Conservation (phyloP, 2,329 filamentous ascomycete genomes). For the Colletotrichum shisoi region DNA sequence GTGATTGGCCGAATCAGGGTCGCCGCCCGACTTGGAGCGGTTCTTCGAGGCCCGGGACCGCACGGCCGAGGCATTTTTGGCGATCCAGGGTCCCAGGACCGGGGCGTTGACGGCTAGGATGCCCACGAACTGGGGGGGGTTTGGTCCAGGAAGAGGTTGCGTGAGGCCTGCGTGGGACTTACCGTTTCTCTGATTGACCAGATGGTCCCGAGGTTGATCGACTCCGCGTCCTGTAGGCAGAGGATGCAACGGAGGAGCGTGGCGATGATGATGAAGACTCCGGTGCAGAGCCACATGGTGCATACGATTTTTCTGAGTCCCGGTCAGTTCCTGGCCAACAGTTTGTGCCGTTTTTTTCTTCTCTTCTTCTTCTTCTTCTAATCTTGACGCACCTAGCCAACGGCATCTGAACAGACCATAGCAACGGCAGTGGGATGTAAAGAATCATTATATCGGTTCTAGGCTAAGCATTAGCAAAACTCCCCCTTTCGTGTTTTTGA, state of each 20-base stretch:
- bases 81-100: slow-evolving; percentile 43
- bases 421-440: slow-evolving; percentile 42
- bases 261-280: slow-evolving; percentile 44
- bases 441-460: slow-evolving; percentile 43
- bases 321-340: background rate
- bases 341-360: too few species aligned
- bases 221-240: slow-evolving; percentile 41
- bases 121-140: slow-evolving; percentile 40
- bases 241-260: slow-evolving; percentile 42
- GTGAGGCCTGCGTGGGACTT: slow-evolving; percentile 17
- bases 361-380: too few species aligned
- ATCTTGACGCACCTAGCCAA: too few species aligned
- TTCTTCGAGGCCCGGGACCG: slow-evolving; percentile 34
- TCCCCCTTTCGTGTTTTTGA: too few species aligned
- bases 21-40: slow-evolving; percentile 18
- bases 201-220: slow-evolving; percentile 42
- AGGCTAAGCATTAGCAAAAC: too few species aligned
- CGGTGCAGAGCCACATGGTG: slow-evolving; percentile 43
- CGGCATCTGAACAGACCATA: slow-evolving; percentile 40
- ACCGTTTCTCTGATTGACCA: slow-evolving; percentile 45
- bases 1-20: slow-evolving; percentile 28
- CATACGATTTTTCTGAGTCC: slow-evolving; percentile 42
- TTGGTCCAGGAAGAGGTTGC: background rate
- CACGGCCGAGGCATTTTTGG: slow-evolving; percentile 37
- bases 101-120: slow-evolving; percentile 43